Conservation (phyloP, 306 rosid genomes). For the Glycine soja region DNA sequence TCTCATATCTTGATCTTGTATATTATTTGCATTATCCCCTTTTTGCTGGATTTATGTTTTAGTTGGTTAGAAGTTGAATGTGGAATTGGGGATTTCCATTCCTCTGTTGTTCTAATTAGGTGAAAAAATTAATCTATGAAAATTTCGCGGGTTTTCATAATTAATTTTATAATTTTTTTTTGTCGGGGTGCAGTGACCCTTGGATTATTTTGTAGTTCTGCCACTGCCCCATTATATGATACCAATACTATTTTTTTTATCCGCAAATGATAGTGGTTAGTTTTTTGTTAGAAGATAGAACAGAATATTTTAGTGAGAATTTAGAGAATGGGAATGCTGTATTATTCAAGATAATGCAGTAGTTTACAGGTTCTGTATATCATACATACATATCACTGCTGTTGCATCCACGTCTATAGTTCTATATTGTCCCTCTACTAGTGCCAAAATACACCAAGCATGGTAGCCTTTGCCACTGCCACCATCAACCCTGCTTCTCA, state of each 20-base stretch:
- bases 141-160: not conserved
- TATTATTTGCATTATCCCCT: not conserved
- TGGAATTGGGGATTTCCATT: no score
- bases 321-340: no score
- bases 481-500: not conserved
- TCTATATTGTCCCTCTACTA: not conserved
- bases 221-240: not conserved
- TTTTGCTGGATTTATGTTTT: slow-evolving; percentile 23
- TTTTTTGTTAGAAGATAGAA: no score
- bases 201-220: not conserved
- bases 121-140: not conserved
- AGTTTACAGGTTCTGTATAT: no score
- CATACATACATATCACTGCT: not conserved
- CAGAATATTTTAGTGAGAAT: no score
- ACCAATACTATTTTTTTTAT: no score
- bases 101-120: not conserved
- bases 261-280: no score
- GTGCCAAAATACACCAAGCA: not conserved
- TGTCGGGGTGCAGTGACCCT: not conserved
- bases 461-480: not conserved
- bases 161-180: no score
- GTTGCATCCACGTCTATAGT: slow-evolving; percentile 7
- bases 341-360: no score
- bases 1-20: not conserved
- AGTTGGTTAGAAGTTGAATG: not conserved